phyloP scores from a whole-genome alignment of 2,329 filamentous ascomycete genomes.

The Aspergillus sp. region DNA sequence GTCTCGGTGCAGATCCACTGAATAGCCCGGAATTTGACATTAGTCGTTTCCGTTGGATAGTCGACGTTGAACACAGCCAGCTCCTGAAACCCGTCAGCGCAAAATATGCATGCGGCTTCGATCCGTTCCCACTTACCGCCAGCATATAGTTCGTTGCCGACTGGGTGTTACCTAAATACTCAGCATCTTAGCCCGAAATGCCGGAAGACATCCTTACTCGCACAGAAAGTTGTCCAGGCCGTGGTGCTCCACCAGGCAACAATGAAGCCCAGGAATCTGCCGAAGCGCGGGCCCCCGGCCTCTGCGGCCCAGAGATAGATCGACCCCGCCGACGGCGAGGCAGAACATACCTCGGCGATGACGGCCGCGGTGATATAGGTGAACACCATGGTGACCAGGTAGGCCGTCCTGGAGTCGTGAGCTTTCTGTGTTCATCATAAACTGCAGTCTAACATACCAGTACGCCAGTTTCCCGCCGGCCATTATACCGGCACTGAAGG shows the following conservation, averaged over 20 bases:
- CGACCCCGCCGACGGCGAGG: conserved; percentile 49
- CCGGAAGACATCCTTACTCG: conserved; percentile 30
- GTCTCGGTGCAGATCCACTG: conserved; percentile 52
- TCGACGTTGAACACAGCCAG: conserved; percentile 48
- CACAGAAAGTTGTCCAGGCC: conserved; percentile 52
- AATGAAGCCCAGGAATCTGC: conserved; percentile 50
- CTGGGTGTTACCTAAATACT: conserved; percentile 38
- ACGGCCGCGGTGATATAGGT: conserved; percentile 53
- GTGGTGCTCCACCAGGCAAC: conserved; percentile 58
- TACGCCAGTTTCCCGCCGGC: conserved; percentile 53
- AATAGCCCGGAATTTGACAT: conserved; percentile 50
- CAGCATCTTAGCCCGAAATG: conserved; percentile 1
- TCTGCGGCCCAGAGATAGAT: conserved; percentile 57
- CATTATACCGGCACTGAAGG: conserved; percentile 54
- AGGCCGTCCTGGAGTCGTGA: conserved; percentile 43
- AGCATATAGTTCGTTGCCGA: conserved; percentile 46
- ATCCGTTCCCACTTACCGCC: conserved; percentile 33
- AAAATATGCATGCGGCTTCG: no score
- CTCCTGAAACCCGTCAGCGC: no score
- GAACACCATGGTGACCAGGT: conserved; percentile 50
- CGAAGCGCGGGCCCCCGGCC: conserved; percentile 46
- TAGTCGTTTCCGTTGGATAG: conserved; percentile 45
- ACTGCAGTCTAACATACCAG: conserved; percentile 34
- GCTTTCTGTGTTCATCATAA: neutral
- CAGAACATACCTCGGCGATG: conserved; percentile 52